Conservation (phyloP, 345 rosid genomes). For the Gossypium turneri region DNA sequence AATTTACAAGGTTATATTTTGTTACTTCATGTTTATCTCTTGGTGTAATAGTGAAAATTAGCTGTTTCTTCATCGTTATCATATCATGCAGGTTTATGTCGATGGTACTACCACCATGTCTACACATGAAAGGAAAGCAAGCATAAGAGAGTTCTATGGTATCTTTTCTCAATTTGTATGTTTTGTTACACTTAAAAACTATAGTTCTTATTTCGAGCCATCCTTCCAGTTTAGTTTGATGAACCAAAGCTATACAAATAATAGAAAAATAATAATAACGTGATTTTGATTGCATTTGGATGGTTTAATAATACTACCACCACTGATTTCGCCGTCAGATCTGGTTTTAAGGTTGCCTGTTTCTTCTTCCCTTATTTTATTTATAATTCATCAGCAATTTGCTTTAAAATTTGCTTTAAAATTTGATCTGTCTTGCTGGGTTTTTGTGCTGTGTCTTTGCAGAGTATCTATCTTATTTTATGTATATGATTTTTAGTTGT, state of each 20-base stretch:
- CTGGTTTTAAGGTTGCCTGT: neutral
- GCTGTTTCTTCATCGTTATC: constrained; percentile 4
- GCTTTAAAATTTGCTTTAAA: too few relatives aligned
- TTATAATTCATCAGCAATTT: too few relatives aligned
- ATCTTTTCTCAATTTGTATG: neutral
- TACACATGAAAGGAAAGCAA: constrained; percentile 56
- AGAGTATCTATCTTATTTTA: too few relatives aligned
- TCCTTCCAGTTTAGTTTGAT: neutral
- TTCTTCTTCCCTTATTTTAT: neutral
- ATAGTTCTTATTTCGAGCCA: neutral
- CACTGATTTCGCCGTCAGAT: neutral
- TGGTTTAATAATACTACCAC: neutral
- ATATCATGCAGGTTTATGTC: constrained; percentile 47
- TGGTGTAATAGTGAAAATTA: neutral
- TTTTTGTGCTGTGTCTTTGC: too few relatives aligned
- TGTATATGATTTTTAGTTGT: too few relatives aligned
- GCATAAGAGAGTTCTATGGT: constrained; percentile 69
- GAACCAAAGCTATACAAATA: neutral
- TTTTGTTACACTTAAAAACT: neutral
- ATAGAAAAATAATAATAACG: neutral
- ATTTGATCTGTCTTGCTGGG: too few relatives aligned
- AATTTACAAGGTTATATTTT: constrained; percentile 49
- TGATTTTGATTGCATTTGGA: neutral
- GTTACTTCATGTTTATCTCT: neutral
- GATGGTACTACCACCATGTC: constrained; percentile 75